Evolutionary conservation across 2,329 filamentous ascomycete genomes (phyloP), one percentile per base, ranked within the genome.

Genomic region (Fusarium algeriense): DNA sequence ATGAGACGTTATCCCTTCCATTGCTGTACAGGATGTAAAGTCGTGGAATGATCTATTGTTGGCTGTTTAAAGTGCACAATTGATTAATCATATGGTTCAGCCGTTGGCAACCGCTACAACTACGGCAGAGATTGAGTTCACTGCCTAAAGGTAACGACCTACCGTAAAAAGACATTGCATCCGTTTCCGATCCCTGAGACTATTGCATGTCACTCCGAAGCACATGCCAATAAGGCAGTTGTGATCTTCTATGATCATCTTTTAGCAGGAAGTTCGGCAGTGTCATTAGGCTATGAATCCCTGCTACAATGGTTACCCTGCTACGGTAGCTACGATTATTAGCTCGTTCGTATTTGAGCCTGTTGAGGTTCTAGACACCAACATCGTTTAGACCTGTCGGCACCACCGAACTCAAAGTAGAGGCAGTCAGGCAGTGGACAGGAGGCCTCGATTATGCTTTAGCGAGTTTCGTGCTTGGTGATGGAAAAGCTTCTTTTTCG

Each of bases 321-420:
- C 34, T 41, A 6, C 32, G 14, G n/a, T 20, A 28, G n/a, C 37
- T 56, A 20, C 23, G 6, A 41, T 43, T 20, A 64, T 65, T 58
- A 44, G 60, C 19, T 41, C 28, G 35, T 9, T 57, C 43, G 60
- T 64, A 64, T 57, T 49, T 60, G 30, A 30, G 28, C 28, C 28
- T 30, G 28, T 8, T 8, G 30, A 55, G n/a, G 20, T 37, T n/a
- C 30, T 45, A 40, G 32, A 35, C 40, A 57, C 13, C 13, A 19
- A 9, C 23, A 58, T 40, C 7, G 55, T 40, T 19, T 58, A 38
- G 26, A 13, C 55, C 55, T 52, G 46, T 52, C 41, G 41, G 40
- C 53, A 35, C 54, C 50, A 67, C 62, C 46, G 54, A 66, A 53
- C 61, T 53, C 14, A 37, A 30, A 32, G 23, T 8, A 11, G 23